Conservation (phyloP, 805 yeast genomes). For the Starmerella stellata region DNA sequence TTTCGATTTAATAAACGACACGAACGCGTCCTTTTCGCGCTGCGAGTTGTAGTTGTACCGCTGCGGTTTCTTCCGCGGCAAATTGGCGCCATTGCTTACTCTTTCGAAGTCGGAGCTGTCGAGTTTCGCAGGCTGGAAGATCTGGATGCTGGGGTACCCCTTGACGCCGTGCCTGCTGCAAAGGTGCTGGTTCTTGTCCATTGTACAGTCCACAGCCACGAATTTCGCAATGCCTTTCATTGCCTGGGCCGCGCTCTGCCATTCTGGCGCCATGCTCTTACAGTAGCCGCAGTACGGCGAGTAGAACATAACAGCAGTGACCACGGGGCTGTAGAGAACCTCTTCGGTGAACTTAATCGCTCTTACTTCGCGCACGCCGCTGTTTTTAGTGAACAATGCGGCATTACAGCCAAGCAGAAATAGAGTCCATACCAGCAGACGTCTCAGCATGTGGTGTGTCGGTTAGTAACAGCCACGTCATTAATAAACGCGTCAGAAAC, state of each 20-base stretch:
- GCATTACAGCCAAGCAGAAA: too few species aligned
- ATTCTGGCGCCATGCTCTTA: slow-evolving; percentile 54
- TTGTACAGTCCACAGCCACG: slow-evolving; percentile 78
- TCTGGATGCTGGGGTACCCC: slow-evolving; percentile 72
- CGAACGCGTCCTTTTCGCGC: slow-evolving; percentile 18
- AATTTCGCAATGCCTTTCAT: slow-evolving; percentile 34
- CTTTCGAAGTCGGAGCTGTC: slow-evolving; percentile 16
- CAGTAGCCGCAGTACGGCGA: slow-evolving; percentile 99
- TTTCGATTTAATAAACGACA: slow-evolving; percentile 17
- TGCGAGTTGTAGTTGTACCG: slow-evolving; percentile 21
- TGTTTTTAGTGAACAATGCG: slow-evolving; percentile 7
- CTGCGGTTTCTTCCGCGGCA: slow-evolving; percentile 16
- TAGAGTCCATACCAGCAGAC: too few species aligned
- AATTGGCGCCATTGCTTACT: slow-evolving; percentile 16
- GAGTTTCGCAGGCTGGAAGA: slow-evolving; percentile 65
- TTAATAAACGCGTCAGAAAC: too few species aligned
- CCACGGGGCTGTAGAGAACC: slow-evolving; percentile 51
- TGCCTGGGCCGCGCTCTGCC: slow-evolving; percentile 42
- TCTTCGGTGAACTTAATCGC: slow-evolving; percentile 41
- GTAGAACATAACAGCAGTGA: slow-evolving; percentile 73
- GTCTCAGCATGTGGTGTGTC: too few species aligned
- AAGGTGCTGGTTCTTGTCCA: slow-evolving; percentile 41
- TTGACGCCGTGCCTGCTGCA: slow-evolving; percentile 49
- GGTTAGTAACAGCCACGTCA: too few species aligned
- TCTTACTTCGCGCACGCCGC: slow-evolving; percentile 14